Conservation (phyloP, 805 yeast genomes). For the Ogataea ramenticola region DNA sequence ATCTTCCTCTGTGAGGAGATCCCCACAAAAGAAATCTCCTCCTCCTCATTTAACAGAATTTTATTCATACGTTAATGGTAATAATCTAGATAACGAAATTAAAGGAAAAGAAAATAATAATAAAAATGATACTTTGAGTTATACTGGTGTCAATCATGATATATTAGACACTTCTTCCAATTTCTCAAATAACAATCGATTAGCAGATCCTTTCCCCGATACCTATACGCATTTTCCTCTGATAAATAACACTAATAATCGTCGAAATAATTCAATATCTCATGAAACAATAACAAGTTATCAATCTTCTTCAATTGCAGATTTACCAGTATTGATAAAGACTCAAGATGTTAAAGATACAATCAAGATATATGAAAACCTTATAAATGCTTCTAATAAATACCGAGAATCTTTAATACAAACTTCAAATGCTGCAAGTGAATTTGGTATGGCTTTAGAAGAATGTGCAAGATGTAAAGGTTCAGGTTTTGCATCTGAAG, state of each 20-base stretch:
- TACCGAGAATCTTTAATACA: slow-evolving; percentile 39
- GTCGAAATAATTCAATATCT: slow-evolving; percentile 18
- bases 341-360: slow-evolving; percentile 50
- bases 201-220: slow-evolving; percentile 5
- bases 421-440: slow-evolving; percentile 56
- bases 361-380: slow-evolving; percentile 37
- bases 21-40: slow-evolving; percentile 16
- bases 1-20: slow-evolving; percentile 3
- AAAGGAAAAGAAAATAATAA: too few species aligned
- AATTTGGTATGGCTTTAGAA: slow-evolving; percentile 66
- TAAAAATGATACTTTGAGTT: too few species aligned
- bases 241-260: background rate
- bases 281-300: slow-evolving; percentile 29
- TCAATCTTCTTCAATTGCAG: slow-evolving; percentile 47
- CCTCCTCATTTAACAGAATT: slow-evolving; percentile 57
- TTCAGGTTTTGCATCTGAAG: slow-evolving; percentile 52
- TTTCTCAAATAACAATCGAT: background rate
- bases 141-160: background rate
- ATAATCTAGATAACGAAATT: too few species aligned
- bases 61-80: slow-evolving; percentile 38
- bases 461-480: slow-evolving; percentile 56
- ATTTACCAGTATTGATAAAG: slow-evolving; percentile 54
- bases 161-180: background rate
- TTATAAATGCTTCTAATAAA: slow-evolving; percentile 38
- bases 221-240: background rate